Evolutionary conservation across 2,329 filamentous ascomycete genomes (phyloP), one percentile per base, ranked within the genome.

Genomic region (Aspergillus spinulosporus): DNA sequence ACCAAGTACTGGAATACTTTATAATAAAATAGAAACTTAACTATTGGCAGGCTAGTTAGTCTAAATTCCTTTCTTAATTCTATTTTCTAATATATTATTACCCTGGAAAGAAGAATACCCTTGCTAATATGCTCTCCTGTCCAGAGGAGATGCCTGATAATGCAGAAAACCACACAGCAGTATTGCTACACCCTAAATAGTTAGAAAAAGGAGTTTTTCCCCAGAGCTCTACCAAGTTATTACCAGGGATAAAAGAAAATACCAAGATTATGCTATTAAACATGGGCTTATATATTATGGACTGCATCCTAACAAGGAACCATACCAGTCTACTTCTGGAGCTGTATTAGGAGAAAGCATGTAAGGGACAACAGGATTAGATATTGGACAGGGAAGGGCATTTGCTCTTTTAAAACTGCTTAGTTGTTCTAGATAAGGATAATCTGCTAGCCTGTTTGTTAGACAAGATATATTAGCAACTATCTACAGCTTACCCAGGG

Each of bases 1-100:
- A 73, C 56, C 37, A 61, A 11, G 68, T 65, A 42, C 59, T 72
- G 12, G 48, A 66, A 48, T 66, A 66, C 53, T 72, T 72, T 53
- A 65, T 62, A 26, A 58, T 58, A 8, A 66, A 52, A 3, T 60
- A 61, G 21, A 15, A 49, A 2, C 55, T 69, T 2, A 63, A 50
- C 31, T 11, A n/a, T 2, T 28, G 53, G 4, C 51, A 64, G 28
- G 52, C 55, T 3, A 52, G 54, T 9, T 66, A 36, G 59, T 5
- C 32, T 1, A 42, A 58, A 8, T 49, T 57, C 14, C 42, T 60
- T 5, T 42, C 48, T 4, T 1, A 42, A 12, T 63, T 60, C 21
- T 34, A 62, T 15, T 65, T 61, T 36, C 49, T 53, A 9, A 49
- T 64, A n/a, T 11, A 32, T 4, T 64, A 64, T 52, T 21, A 40